These are phyloP conservation scores for Myxozyma udenii DNA, from an alignment of 805 yeast species.

Conservation along the genomic window DNA sequence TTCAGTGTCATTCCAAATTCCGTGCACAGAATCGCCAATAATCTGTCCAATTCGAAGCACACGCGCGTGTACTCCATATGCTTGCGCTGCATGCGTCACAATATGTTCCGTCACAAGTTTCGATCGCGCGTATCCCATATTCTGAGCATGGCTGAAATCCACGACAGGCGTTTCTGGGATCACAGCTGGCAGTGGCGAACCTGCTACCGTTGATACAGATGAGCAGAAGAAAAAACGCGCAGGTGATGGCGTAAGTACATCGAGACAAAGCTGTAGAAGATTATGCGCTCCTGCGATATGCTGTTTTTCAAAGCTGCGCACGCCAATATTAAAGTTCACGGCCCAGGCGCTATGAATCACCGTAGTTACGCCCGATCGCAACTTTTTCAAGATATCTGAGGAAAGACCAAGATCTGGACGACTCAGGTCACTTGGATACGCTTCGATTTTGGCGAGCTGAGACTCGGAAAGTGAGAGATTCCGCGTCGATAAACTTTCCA, in stretches of 20 bases:
- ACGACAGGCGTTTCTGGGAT: constrained; percentile 11
- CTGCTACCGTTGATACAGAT: constrained; percentile 18
- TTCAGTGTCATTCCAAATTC: constrained; percentile 24
- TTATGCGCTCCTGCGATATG: constrained; percentile 21
- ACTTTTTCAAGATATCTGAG: not conserved
- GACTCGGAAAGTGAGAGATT: not conserved
- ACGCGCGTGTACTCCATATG: constrained; percentile 9
- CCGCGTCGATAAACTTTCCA: constrained; percentile 1
- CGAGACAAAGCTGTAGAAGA: constrained; percentile 18
- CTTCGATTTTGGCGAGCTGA: constrained; percentile 6
- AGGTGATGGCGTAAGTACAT: constrained; percentile 1
- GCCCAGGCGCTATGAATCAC: constrained; percentile 27
- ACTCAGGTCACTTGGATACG: constrained; percentile 12
- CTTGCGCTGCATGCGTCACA: constrained; percentile 4
- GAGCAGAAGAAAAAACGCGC: constrained; percentile 22
- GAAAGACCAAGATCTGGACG: constrained; percentile 17
- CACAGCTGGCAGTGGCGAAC: constrained; percentile 19
- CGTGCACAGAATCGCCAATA: constrained; percentile 16
- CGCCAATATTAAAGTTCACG: constrained; percentile 21
- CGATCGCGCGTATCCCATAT: constrained; percentile 26
- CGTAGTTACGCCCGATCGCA: constrained; percentile 5
- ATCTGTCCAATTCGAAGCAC: constrained; percentile 23
- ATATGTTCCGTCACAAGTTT: constrained; percentile 22
- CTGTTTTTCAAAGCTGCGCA: constrained; percentile 15
- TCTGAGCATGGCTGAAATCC: constrained; percentile 12